Evolutionary conservation across 768 basidiomycete genomes (phyloP), one percentile per base, ranked within the genome.

Genomic region (Mycena indigotica): DNA sequence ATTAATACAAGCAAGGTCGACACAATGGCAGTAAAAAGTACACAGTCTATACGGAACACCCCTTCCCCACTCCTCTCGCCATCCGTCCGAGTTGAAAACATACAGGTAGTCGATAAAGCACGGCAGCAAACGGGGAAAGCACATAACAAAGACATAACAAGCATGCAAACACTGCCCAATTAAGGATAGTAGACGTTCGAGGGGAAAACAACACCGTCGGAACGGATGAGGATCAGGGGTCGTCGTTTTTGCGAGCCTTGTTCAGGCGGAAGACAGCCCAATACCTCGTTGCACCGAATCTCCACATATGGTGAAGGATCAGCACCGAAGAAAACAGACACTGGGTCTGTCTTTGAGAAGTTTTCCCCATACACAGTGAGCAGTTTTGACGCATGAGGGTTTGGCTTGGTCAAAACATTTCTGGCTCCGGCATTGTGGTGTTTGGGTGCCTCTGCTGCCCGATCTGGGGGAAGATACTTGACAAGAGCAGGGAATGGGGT

Each of bases 391-490:
- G 85, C 80, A 65, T 89, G 87, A 25, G 89, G 87, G 66, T 86
- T 89, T 24, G 90, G 88, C 72, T 93, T 90, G 40, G 88, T 77
- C 57, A 91, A 73, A 55, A 86, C 81, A 29, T 83, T 86, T 28
- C 89, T 84, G 52, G 87, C 83, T 52, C 81, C 77, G 38, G 82
- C 72, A 69, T 87, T 85, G 65, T 85, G 85, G 32, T 84, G 76
- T 72, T 93, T 93, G 13, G 91, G 90, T 15, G 80, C 86, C 71
- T 93, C 91, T 5, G 89, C 83, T 32, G 91, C 91, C 55, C 91
- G 88, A 69, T 94, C 91, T 35, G 91, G 91, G 29, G 91, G 91
- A 41, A 94, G 86, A 74, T 93, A 94, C 78, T 94, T 94, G 65
- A 93, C 90, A 55, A 94, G 89, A 55, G 80, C 84, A 13, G 92